Percentiles rank a stretch among this genome's conserved stretches.
These are phyloP conservation scores for Mycena olivaceomarginata DNA, from an alignment of 768 basidiomycete genomes.

Conservation along the genomic window DNA sequence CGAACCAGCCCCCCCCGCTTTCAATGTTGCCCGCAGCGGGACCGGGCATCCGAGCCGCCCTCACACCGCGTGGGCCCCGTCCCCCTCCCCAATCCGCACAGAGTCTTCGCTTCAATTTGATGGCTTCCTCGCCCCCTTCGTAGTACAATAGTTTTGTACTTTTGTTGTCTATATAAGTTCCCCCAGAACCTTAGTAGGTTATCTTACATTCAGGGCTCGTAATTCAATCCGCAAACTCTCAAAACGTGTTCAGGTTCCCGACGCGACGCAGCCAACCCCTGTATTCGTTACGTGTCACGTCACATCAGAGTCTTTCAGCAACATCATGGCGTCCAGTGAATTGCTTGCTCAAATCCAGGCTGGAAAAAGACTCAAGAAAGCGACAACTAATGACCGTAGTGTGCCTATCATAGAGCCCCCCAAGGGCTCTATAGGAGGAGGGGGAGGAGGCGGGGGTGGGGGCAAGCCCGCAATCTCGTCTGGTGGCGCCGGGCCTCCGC, in stretches of 20 bases:
- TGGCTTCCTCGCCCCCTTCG: neutral
- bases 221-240: too few relatives aligned
- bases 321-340: conserved; percentile 82
- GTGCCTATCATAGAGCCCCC: conserved; percentile 74
- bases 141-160: neutral
- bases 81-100: conserved; percentile 40
- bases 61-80: conserved; percentile 38
- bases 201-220: too few relatives aligned
- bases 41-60: conserved; percentile 16
- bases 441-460: conserved; percentile 58
- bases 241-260: too few relatives aligned
- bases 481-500: conserved; percentile 77
- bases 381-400: conserved; percentile 89
- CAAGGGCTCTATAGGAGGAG: conserved; percentile 61
- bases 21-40: conserved; percentile 26
- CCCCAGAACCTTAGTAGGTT: too few relatives aligned
- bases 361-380: conserved; percentile 88
- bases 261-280: too few relatives aligned
- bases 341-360: conserved; percentile 89
- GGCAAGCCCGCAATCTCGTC: conserved; percentile 46
- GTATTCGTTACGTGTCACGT: neutral
- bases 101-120: conserved; percentile 26
- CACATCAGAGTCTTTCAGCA: neutral
- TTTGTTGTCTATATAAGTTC: too few relatives aligned
- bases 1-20: neutral